Conservation (phyloP, 768 basidiomycete genomes). For the Rhodosporidiobolus sp. region DNA sequence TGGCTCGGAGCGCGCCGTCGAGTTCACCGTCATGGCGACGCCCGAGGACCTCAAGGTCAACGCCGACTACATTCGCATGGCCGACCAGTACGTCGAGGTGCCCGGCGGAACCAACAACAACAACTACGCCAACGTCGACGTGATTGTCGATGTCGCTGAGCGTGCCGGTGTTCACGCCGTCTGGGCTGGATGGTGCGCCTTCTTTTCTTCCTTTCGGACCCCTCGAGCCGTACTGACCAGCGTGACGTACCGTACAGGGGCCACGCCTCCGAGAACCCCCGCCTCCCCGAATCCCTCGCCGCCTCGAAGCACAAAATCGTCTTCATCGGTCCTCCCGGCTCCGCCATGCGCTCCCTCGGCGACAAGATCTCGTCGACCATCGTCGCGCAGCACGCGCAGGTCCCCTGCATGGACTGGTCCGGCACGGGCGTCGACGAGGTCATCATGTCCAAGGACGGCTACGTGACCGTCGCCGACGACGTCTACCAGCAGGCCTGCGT, state of each 20-base stretch:
- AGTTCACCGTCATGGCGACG: conserved; percentile 99
- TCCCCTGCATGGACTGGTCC: conserved; percentile 99
- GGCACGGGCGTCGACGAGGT: conserved; percentile 91
- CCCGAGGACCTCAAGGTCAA: conserved; percentile 79
- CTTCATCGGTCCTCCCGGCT: conserved; percentile 98
- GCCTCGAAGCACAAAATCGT: conserved; percentile 93
- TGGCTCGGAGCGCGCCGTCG: conserved; percentile 89
- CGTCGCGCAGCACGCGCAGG: conserved; percentile 91
- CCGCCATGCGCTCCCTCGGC: conserved; percentile 96
- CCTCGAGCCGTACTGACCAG: not conserved
- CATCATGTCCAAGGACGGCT: conserved; percentile 74
- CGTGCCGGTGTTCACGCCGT: conserved; percentile 96
- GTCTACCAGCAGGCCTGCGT: conserved; percentile 88
- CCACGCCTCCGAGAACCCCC: conserved; percentile 97
- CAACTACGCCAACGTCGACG: conserved; percentile 99
- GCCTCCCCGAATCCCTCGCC: conserved; percentile 86
- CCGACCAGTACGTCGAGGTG: conserved; percentile 97
- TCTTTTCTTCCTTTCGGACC: not conserved
- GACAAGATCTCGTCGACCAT: conserved; percentile 99
- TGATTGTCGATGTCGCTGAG: conserved; percentile 97
- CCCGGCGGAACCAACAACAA: conserved; percentile 98
- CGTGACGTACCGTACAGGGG: conserved; percentile 55
- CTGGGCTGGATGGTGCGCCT: conserved; percentile 87
- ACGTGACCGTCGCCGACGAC: conserved; percentile 87
- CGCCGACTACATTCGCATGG: conserved; percentile 99